Evolutionary conservation across 1,284 basidiomycete species (phyloP).

Genomic region (Takashimella tepidaria): DNA sequence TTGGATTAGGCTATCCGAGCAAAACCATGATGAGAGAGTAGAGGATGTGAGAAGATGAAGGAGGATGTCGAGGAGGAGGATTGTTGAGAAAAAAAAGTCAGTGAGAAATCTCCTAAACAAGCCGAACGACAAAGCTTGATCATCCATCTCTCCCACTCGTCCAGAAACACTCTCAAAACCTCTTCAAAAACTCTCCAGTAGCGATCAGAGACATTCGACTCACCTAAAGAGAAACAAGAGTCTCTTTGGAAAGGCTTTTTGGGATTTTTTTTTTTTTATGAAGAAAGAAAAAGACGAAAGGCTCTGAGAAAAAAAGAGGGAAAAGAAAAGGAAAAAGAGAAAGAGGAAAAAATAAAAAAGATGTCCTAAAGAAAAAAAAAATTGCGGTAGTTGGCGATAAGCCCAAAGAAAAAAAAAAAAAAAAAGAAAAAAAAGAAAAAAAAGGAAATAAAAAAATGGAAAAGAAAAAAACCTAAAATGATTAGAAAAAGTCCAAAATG

Average conservation of each 20-base stretch:
- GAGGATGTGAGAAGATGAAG: neutral
- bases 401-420: constrained; percentile 4
- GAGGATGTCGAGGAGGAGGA: neutral
- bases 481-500: too few species aligned
- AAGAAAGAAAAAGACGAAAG: neutral
- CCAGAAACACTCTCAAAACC: too few species aligned
- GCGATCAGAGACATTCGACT: neutral
- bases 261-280: neutral
- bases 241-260: neutral
- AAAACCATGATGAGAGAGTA: too few species aligned
- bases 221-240: neutral
- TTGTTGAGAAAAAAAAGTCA: neutral
- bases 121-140: too few species aligned
- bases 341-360: neutral
- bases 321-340: neutral
- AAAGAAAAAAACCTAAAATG: too few species aligned
- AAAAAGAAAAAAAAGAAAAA: neutral
- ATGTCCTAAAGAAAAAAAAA: neutral
- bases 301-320: neutral
- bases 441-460: neutral
- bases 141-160: neutral
- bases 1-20: constrained; percentile 13
- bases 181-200: too few species aligned
- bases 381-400: neutral
- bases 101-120: too few species aligned